Percentiles rank a stretch among this genome's conserved stretches.
These are phyloP conservation scores for Prosopis cineraria DNA, from an alignment of 306 rosid genomes.

Conservation along the genomic window DNA sequence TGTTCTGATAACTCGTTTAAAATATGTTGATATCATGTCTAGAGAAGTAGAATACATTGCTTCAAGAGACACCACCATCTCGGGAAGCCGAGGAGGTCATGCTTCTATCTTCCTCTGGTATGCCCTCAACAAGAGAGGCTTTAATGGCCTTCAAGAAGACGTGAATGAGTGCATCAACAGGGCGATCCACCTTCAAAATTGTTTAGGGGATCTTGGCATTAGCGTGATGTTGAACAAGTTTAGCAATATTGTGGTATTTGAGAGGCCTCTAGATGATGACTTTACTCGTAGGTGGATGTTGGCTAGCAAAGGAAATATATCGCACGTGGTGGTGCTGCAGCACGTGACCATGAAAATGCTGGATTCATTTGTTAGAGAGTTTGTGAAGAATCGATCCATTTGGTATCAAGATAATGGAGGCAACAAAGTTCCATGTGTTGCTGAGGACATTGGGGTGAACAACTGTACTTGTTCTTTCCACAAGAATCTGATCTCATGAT, in stretches of 20 bases:
- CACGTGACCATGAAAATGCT: too few relatives aligned
- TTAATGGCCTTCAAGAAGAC: slow-evolving; percentile 49
- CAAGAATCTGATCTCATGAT: background rate
- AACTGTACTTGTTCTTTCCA: slow-evolving; percentile 49
- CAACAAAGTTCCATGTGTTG: slow-evolving; percentile 60
- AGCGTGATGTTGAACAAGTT: too few relatives aligned
- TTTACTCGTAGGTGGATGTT: background rate
- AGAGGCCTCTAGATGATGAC: too few relatives aligned
- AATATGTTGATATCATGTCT: slow-evolving; percentile 53
- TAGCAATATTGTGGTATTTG: too few relatives aligned
- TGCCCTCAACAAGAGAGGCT: slow-evolving; percentile 56
- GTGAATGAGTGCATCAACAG: slow-evolving; percentile 59
- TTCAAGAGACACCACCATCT: too few relatives aligned
- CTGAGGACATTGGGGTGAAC: slow-evolving; percentile 45
- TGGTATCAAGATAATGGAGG: slow-evolving; percentile 30
- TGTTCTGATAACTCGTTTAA: slow-evolving; percentile 47
- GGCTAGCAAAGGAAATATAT: too few relatives aligned
- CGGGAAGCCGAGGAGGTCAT: slow-evolving; percentile 65
- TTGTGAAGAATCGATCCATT: too few relatives aligned
- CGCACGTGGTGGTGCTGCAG: too few relatives aligned
- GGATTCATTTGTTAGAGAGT: too few relatives aligned
- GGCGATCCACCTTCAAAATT: slow-evolving; percentile 53
- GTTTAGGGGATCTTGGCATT: slow-evolving; percentile 45
- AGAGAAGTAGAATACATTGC: too few relatives aligned
- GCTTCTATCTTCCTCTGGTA: slow-evolving; percentile 64